These are phyloP conservation scores for Melanomma pulvis-pyrius DNA, from an alignment of 495 filamentous ascomycete species.

Conservation along the genomic window DNA sequence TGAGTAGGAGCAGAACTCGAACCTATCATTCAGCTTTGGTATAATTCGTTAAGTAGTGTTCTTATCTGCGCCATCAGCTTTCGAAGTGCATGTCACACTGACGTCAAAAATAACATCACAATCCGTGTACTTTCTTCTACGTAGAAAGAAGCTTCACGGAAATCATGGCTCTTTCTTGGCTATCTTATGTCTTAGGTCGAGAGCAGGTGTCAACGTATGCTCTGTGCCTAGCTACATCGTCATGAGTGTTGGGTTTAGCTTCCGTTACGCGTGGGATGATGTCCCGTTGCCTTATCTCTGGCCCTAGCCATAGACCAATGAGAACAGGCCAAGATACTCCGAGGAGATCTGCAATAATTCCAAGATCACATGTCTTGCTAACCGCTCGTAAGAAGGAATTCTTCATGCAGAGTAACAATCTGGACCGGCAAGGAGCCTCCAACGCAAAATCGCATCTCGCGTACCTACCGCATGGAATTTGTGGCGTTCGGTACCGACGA, in stretches of 20 bases:
- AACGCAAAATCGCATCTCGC: not conserved
- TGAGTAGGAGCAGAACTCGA: not conserved
- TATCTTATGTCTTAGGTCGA: not conserved
- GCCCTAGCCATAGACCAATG: slow-evolving; percentile 5
- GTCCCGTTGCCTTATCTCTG: slow-evolving; percentile 27
- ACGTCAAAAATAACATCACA: not conserved
- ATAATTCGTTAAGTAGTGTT: not conserved
- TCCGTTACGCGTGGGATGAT: slow-evolving; percentile 21
- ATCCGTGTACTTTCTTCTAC: not conserved
- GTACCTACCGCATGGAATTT: not conserved
- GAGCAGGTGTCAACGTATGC: not conserved
- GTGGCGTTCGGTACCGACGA: not conserved
- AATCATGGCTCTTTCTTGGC: slow-evolving; percentile 12
- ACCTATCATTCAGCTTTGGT: not conserved
- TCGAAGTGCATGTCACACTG: not conserved
- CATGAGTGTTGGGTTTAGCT: slow-evolving; percentile 16
- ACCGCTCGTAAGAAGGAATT: not conserved
- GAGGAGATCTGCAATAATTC: slow-evolving; percentile 19
- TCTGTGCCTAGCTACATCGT: slow-evolving; percentile 1
- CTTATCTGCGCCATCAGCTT: slow-evolving; percentile 8
- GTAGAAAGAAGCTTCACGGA: slow-evolving; percentile 15
- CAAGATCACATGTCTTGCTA: slow-evolving; percentile 1
- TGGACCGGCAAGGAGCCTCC: not conserved
- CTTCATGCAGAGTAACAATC: not conserved
- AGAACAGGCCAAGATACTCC: not conserved